These are phyloP conservation scores for Petunia hybrid DNA, from an alignment of 305 asterid genomes.

Conservation along the genomic window DNA sequence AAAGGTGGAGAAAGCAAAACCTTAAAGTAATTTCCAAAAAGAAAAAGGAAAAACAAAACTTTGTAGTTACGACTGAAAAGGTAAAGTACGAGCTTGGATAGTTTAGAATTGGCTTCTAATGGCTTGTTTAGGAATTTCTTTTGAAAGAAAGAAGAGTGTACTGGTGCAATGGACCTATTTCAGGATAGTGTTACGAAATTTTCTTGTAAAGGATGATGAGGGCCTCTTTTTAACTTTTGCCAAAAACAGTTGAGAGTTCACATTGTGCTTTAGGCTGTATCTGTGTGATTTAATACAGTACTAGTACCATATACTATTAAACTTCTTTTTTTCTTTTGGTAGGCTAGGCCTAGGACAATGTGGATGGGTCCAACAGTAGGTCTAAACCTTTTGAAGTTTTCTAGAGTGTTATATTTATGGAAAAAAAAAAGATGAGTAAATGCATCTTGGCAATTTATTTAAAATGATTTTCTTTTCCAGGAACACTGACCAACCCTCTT, in stretches of 20 bases:
- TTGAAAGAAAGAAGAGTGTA: not conserved
- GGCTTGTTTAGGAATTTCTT: conserved; percentile 6
- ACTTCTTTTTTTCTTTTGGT: not conserved
- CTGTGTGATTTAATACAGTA: not conserved
- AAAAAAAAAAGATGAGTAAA: not conserved
- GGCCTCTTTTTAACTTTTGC: not conserved
- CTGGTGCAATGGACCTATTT: conserved; percentile 21
- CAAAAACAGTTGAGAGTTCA: not conserved
- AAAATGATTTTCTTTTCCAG: not conserved
- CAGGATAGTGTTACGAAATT: not conserved
- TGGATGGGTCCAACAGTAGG: not conserved
- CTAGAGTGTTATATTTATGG: not conserved
- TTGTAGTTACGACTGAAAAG: not conserved
- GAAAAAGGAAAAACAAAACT: not conserved
- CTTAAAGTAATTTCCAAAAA: not conserved
- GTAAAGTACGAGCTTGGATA: not conserved
- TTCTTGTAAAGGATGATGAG: conserved; percentile 8
- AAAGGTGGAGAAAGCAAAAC: not conserved
- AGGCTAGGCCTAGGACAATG: not conserved
- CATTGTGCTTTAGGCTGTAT: not conserved
- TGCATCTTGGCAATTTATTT: not conserved
- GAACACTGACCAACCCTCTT: not conserved
- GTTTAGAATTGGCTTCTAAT: conserved; percentile 17
- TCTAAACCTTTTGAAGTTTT: not conserved
- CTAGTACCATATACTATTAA: too few relatives aligned